A percentile compares a stretch with the other conserved stretches of the same genome.
phyloP scores from a whole-genome alignment of 1,284 basidiomycete species.

The Ceratobasidium sp. region DNA sequence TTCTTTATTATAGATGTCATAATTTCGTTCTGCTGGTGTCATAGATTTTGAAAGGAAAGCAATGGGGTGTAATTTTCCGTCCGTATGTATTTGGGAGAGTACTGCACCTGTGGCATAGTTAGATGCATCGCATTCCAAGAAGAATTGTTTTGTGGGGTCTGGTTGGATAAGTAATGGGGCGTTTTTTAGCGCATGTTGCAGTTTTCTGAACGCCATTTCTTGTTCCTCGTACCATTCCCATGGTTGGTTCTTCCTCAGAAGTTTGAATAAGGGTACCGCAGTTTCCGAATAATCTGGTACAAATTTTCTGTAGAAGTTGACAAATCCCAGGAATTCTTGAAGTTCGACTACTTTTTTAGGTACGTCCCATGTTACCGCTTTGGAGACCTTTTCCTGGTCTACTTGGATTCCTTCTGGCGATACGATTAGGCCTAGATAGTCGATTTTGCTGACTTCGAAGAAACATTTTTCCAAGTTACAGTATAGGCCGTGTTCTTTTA shows the following conservation, averaged over 20 bases:
- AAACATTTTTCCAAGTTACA: constrained; percentile 25
- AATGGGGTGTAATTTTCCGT: too few relatives aligned
- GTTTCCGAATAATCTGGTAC: constrained; percentile 50
- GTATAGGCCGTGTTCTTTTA: background rate
- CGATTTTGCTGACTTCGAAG: constrained; percentile 48
- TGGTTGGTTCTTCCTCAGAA: constrained; percentile 45
- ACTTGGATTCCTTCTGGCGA: constrained; percentile 53
- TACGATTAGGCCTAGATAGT: constrained; percentile 53
- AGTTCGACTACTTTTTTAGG: constrained; percentile 54
- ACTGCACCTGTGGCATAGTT: constrained; percentile 34
- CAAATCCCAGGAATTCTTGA: constrained; percentile 53
- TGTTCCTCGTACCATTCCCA: constrained; percentile 44
- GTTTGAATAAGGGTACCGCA: constrained; percentile 48
- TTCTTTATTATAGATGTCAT: constrained; percentile 41
- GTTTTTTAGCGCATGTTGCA: constrained; percentile 45
- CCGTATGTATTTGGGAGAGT: constrained; percentile 42
- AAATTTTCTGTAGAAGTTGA: constrained; percentile 53
- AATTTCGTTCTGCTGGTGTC: background rate
- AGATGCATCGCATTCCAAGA: constrained; percentile 35
- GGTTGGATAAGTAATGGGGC: constrained; percentile 33
- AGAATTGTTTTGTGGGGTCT: constrained; percentile 15
- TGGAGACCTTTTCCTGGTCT: constrained; percentile 57
- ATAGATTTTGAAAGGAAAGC: too few relatives aligned
- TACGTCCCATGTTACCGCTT: constrained; percentile 56
- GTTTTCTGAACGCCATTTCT: constrained; percentile 48